phyloP scores from a whole-genome alignment of 768 basidiomycete genomes.

The Gymnopilus junonius region DNA sequence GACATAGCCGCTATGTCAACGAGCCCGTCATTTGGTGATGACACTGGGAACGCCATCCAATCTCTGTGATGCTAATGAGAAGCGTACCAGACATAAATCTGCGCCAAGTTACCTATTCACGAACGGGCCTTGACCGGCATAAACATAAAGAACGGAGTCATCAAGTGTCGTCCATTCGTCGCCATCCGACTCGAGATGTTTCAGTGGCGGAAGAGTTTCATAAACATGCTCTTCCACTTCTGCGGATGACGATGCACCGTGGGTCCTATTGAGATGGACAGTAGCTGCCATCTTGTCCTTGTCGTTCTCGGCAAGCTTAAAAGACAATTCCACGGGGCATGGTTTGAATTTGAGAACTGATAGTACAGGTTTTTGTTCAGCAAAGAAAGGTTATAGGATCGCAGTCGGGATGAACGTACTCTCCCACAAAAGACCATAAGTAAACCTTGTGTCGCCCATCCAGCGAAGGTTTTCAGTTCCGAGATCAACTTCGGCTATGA shows the following conservation, averaged over 20 bases:
- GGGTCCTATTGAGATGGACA: slow-evolving; percentile 42
- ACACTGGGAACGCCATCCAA: slow-evolving; percentile 84
- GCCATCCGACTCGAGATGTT: slow-evolving; percentile 42
- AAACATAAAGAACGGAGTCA: slow-evolving; percentile 69
- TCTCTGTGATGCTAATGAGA: slow-evolving; percentile 45
- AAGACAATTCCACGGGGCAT: slow-evolving; percentile 70
- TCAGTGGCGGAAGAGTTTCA: slow-evolving; percentile 48
- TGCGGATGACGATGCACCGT: slow-evolving; percentile 1
- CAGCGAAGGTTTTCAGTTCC: slow-evolving; percentile 85
- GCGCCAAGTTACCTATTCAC: slow-evolving; percentile 53
- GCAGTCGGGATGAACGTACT: slow-evolving; percentile 42
- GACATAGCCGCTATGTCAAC: slow-evolving; percentile 75
- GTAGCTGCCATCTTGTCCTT: slow-evolving; percentile 70
- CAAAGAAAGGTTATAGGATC: neutral
- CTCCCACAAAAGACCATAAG: slow-evolving; percentile 71
- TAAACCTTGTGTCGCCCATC: slow-evolving; percentile 84
- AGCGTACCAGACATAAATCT: neutral
- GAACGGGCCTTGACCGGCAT: slow-evolving; percentile 80
- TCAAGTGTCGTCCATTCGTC: slow-evolving; percentile 77
- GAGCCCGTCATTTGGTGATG: slow-evolving; percentile 75
- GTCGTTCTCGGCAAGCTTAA: slow-evolving; percentile 71
- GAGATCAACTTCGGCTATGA: slow-evolving; percentile 85
- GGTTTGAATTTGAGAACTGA: slow-evolving; percentile 61
- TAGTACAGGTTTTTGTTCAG: neutral
- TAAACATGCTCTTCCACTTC: slow-evolving; percentile 15